These are phyloP conservation scores for Globisporangium solare DNA, from an alignment of 352 stramenopile species.

Conservation along the genomic window DNA sequence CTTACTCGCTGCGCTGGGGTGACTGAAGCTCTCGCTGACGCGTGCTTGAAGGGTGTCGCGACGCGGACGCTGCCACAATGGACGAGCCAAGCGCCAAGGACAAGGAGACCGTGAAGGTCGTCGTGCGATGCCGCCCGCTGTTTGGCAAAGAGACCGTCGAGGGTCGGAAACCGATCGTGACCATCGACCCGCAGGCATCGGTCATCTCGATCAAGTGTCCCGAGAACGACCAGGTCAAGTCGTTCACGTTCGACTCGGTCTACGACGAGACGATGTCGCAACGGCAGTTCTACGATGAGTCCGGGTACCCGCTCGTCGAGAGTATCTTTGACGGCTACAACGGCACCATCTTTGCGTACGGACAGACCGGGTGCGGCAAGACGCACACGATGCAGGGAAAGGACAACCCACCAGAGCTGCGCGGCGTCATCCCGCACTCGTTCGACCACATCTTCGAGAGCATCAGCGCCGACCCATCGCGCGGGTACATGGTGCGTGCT, in stretches of 20 bases:
- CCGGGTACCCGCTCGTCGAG: slow-evolving; percentile 83
- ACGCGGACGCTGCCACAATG: background rate
- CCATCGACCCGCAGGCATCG: slow-evolving; percentile 55
- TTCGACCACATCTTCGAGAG: slow-evolving; percentile 88
- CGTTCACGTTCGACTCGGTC: slow-evolving; percentile 90
- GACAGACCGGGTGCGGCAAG: slow-evolving; percentile 82
- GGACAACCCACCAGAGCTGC: slow-evolving; percentile 63
- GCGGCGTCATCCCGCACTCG: slow-evolving; percentile 77
- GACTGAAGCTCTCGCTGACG: background rate
- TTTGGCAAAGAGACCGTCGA: slow-evolving; percentile 83
- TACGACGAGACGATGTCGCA: slow-evolving; percentile 86
- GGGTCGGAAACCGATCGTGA: slow-evolving; percentile 79
- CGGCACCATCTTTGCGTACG: slow-evolving; percentile 90
- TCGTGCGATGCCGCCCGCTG: slow-evolving; percentile 83
- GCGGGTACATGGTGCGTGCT: slow-evolving; percentile 80
- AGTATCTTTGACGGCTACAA: slow-evolving; percentile 91
- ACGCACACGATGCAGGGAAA: slow-evolving; percentile 86
- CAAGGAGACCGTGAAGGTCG: slow-evolving; percentile 87
- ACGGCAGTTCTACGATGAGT: slow-evolving; percentile 85
- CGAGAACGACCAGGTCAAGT: slow-evolving; percentile 73
- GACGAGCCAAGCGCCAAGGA: slow-evolving; percentile 32
- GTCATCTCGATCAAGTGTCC: slow-evolving; percentile 75
- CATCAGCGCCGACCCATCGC: slow-evolving; percentile 57
- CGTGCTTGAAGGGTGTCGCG: background rate
- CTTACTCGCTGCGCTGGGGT: too few relatives aligned